Conservation (phyloP, 306 rosid species). For the Carpinus viminea region DNA sequence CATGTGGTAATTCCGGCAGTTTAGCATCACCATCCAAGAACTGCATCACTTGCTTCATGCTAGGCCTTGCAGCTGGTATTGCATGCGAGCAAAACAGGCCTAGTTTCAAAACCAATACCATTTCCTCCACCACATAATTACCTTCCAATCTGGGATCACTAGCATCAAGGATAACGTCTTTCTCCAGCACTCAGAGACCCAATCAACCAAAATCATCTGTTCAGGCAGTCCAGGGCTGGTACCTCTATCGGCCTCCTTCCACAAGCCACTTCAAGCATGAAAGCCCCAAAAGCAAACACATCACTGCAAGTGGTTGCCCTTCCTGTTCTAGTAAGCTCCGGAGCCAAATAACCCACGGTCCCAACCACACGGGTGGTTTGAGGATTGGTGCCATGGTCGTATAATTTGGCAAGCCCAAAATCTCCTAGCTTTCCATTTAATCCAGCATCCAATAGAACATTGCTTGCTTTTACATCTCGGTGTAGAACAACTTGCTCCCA, state of each 20-base stretch:
- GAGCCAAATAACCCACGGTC: too few species aligned
- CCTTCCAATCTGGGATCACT: conserved; percentile 45
- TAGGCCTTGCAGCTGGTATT: too few species aligned
- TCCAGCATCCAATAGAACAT: conserved; percentile 34
- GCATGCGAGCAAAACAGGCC: conserved; percentile 34
- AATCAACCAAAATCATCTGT: too few species aligned
- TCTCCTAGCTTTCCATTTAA: conserved; percentile 69
- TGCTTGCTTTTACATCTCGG: too few species aligned
- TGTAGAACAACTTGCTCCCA: conserved; percentile 16
- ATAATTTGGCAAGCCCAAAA: conserved; percentile 5
- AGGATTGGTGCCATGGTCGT: too few species aligned
- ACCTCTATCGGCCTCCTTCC: too few species aligned
- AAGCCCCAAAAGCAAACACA: conserved; percentile 72
- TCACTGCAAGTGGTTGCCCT: conserved; percentile 28
- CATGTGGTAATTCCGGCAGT: too few species aligned
- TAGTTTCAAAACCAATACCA: conserved; percentile 54
- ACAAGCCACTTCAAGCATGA: conserved; percentile 62
- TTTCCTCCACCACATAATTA: conserved; percentile 36
- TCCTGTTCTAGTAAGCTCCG: too few species aligned
- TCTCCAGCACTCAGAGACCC: too few species aligned
- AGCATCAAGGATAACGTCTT: conserved; percentile 36
- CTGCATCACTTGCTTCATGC: conserved; percentile 23
- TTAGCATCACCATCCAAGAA: conserved; percentile 33
- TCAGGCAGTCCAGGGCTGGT: too few species aligned
- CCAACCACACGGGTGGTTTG: too few species aligned